Conservation (phyloP, 345 rosid genomes). For the Dipteronia sinensis region DNA sequence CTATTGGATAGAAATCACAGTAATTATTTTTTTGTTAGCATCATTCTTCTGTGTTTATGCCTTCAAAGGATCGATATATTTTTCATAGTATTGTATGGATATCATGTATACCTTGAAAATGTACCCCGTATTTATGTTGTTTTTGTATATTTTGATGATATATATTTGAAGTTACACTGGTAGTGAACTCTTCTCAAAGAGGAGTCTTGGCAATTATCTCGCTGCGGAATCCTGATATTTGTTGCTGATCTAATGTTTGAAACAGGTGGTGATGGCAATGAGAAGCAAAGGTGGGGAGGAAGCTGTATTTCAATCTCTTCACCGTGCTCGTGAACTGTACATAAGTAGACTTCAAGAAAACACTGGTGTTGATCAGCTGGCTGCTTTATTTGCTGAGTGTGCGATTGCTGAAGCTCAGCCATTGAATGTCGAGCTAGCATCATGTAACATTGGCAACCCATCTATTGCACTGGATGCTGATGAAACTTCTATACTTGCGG, state of each 20-base stretch:
- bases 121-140: not conserved
- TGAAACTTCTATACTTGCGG: conserved; percentile 73
- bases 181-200: too few species aligned
- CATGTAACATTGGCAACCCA: conserved; percentile 20
- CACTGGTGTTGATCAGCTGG: conserved; percentile 72
- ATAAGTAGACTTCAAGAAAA: conserved; percentile 50
- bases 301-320: conserved; percentile 64
- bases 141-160: not conserved
- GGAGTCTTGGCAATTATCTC: not conserved
- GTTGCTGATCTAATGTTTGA: conserved; percentile 13
- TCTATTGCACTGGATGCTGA: conserved; percentile 38
- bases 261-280: conserved; percentile 83
- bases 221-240: too few species aligned
- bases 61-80: not conserved
- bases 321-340: conserved; percentile 78
- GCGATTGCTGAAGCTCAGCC: conserved; percentile 87
- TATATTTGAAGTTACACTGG: not conserved
- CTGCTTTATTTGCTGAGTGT: conserved; percentile 88
- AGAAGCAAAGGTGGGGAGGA: conserved; percentile 73
- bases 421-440: conserved; percentile 31
- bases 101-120: too few species aligned
- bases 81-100: not conserved
- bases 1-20: not conserved
- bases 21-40: not conserved
- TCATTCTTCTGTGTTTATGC: not conserved